phyloP scores from a whole-genome alignment of 1,284 basidiomycete species.

The Crocinoboletus sp. region DNA sequence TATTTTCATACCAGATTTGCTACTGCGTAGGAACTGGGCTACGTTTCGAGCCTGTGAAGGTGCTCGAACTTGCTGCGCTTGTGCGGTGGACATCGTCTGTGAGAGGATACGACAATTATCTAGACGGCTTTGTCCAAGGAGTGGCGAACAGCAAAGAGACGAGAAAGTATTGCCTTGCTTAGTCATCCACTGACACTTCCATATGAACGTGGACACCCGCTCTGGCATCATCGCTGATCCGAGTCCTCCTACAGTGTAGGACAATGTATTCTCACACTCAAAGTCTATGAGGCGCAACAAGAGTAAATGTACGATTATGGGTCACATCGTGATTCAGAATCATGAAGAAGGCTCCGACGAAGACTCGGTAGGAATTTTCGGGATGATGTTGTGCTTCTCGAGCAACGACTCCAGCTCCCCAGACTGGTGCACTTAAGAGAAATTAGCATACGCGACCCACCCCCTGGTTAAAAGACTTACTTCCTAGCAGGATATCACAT shows the following conservation, averaged over 20 bases:
- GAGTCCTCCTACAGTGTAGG: too few relatives aligned
- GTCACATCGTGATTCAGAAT: too few relatives aligned
- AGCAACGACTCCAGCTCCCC: constrained; percentile 90
- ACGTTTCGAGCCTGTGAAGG: constrained; percentile 74
- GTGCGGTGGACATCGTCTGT: constrained; percentile 40
- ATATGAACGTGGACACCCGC: too few relatives aligned
- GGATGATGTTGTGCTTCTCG: constrained; percentile 67
- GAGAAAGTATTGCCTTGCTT: constrained; percentile 8
- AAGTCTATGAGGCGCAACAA: constrained; percentile 2
- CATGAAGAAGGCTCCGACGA: constrained; percentile 13
- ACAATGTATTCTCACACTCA: too few relatives aligned
- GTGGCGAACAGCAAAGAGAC: neutral
- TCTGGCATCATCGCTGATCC: too few relatives aligned
- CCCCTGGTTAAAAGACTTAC: constrained; percentile 48
- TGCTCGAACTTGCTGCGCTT: constrained; percentile 67
- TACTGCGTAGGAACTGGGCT: constrained; percentile 81
- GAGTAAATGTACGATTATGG: neutral
- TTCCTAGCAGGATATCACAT: constrained; percentile 91
- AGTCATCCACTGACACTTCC: constrained; percentile 14
- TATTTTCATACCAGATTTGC: constrained; percentile 85
- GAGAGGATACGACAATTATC: neutral
- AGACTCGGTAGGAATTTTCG: constrained; percentile 23
- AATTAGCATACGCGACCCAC: neutral
- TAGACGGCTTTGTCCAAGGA: neutral
- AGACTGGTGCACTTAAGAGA: constrained; percentile 82